Conservation (phyloP, 768 basidiomycete genomes). For the Rhodotorula toruloides region DNA sequence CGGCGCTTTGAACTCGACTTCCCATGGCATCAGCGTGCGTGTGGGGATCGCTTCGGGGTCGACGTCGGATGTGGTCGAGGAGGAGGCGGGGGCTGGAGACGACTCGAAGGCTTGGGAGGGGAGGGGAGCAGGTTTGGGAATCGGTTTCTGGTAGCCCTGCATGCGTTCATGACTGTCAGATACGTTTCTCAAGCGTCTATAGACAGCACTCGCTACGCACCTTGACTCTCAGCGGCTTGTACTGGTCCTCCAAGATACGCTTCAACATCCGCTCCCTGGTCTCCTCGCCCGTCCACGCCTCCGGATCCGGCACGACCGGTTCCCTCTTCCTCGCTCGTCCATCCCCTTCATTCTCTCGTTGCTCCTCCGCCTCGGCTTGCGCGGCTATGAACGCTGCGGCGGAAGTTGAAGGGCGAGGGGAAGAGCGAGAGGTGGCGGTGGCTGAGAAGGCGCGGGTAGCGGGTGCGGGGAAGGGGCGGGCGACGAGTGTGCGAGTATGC, state of each 20-base stretch:
- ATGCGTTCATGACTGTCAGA: neutral
- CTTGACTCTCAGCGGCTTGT: conserved; percentile 77
- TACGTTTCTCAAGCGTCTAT: neutral
- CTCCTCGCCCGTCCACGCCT: conserved; percentile 76
- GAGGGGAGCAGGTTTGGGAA: conserved; percentile 23
- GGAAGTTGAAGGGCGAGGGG: neutral
- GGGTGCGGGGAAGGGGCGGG: too few relatives aligned
- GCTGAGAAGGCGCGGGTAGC: neutral
- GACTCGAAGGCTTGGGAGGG: conserved; percentile 10
- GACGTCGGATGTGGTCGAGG: neutral
- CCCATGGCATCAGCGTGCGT: conserved; percentile 11
- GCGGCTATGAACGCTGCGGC: conserved; percentile 51
- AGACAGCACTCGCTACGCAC: conserved; percentile 46
- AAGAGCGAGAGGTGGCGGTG: conserved; percentile 1
- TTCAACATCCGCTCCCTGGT: conserved; percentile 63
- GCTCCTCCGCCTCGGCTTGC: conserved; percentile 47
- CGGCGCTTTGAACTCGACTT: conserved; percentile 19
- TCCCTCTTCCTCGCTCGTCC: conserved; percentile 25
- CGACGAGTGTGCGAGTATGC: too few relatives aligned
- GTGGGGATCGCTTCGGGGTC: neutral
- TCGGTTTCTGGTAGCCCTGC: conserved; percentile 16
- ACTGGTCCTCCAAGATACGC: conserved; percentile 79
- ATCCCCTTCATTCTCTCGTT: conserved; percentile 33
- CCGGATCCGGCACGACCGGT: conserved; percentile 46
- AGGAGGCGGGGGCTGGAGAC: neutral